These are phyloP conservation scores for Thermothelomyces thermophilus DNA, from an alignment of 2,329 filamentous ascomycete species.

Conservation along the genomic window DNA sequence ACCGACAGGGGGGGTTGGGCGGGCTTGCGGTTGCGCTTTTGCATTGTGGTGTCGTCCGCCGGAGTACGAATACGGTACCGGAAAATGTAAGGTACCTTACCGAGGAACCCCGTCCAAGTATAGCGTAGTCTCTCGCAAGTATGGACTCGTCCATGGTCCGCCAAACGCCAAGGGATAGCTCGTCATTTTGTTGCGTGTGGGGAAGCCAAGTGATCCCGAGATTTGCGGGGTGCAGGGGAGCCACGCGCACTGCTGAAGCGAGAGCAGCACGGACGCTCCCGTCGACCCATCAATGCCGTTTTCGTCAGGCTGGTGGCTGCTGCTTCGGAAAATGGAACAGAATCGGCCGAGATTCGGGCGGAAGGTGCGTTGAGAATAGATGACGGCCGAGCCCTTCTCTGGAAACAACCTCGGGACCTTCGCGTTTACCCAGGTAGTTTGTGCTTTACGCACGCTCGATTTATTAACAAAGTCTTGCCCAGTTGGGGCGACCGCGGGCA, in stretches of 20 bases:
- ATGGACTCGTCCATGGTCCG: conserved; percentile 6
- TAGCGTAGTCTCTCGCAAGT: too few relatives aligned
- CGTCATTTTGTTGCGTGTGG: neutral
- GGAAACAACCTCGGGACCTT: neutral
- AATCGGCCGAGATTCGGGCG: neutral
- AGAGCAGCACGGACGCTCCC: conserved; percentile 1
- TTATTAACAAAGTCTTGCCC: too few relatives aligned
- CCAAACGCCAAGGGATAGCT: neutral
- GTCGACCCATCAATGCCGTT: neutral
- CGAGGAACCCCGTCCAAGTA: too few relatives aligned
- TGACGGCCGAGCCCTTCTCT: neutral
- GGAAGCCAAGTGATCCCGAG: neutral
- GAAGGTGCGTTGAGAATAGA: neutral
- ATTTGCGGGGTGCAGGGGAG: conserved; percentile 20
- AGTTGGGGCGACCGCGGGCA: too few relatives aligned
- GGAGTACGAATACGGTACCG: too few relatives aligned
- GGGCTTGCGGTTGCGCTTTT: too few relatives aligned
- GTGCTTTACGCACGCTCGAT: too few relatives aligned
- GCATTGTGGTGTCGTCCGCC: too few relatives aligned
- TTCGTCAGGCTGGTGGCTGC: neutral
- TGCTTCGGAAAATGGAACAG: neutral
- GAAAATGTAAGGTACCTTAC: too few relatives aligned
- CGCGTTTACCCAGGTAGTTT: too few relatives aligned
- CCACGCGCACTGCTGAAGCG: conserved; percentile 10
- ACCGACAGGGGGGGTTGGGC: too few relatives aligned